Evolutionary conservation across 164 flowering plant genomes (phyloP).

Genomic region (Dillenia suffruticosa): DNA sequence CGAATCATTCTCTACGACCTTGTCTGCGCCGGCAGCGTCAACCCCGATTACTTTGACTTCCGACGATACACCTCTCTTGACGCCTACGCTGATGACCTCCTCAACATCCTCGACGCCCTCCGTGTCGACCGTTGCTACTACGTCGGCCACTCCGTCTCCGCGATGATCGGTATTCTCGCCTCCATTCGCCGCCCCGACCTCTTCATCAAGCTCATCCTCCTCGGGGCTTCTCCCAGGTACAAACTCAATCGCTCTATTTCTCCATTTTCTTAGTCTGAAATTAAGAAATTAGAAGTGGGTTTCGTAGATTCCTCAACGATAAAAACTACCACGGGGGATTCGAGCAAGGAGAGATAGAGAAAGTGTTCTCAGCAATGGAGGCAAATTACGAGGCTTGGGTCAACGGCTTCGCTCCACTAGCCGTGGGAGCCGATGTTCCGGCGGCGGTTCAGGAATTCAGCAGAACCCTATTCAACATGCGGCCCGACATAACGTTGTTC

Average conservation of each 20-base stretch:
- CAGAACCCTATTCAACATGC: constrained; percentile 92
- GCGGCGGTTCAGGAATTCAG: constrained; percentile 87
- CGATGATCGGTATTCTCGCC: constrained; percentile 86
- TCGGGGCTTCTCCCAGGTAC: constrained; percentile 94
- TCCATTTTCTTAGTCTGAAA: not conserved
- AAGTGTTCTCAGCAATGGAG: constrained; percentile 78
- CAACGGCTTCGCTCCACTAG: constrained; percentile 79
- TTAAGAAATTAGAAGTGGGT: not conserved
- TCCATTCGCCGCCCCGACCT: constrained; percentile 84
- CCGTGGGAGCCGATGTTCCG: constrained; percentile 97
- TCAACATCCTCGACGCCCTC: constrained; percentile 69
- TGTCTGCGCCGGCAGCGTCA: constrained; percentile 92
- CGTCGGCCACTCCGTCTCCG: constrained; percentile 96
- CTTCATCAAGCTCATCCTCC: constrained; percentile 80
- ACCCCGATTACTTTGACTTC: constrained; percentile 85
- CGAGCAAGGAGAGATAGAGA: constrained; percentile 77
- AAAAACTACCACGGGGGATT: constrained; percentile 85
- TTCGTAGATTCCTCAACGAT: constrained; percentile 69
- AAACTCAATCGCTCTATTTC: not conserved
- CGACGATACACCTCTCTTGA: constrained; percentile 74
- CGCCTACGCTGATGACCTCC: constrained; percentile 79
- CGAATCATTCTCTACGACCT: constrained; percentile 76
- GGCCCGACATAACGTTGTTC: constrained; percentile 85
- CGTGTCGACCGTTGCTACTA: constrained; percentile 52
- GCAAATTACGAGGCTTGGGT: constrained; percentile 91